Evolutionary conservation across 345 rosid genomes (phyloP), one percentile per base, ranked within the genome.

Genomic region (Euphorbia lathyris): DNA sequence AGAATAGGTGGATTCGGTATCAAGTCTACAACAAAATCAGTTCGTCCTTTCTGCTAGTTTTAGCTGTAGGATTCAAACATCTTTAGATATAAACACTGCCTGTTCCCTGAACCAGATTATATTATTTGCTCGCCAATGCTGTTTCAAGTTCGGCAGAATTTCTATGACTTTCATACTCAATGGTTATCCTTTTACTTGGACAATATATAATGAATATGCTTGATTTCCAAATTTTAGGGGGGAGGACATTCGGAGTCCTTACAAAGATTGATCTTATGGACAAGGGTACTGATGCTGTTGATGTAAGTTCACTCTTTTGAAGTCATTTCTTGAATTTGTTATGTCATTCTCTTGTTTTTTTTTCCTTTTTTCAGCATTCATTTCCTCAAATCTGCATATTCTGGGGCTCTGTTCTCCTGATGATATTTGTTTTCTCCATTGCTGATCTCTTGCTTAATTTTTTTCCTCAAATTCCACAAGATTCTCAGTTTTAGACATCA

Each of bases 261-360:
- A 92, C 96, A 40, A 92, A 92, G 82, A 87, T 92, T 79, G 96
- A 90, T 82, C 93, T 92, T 70, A 92, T 92, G 98, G 98, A 92
- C 86, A 78, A 90, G 79, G 98, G 98, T 70, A 92, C 98, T 43
- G 78, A 92, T 85, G 96, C 98, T 45, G 97, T 87, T 74, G 98
- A 91, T 51, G 97, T 94, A 82, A 91, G 98, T 84, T 62, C 79
- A n/a, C 12, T 65, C 57, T 63, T 26, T 36, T 45, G 26, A 32
- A 26, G 48, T 60, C 14, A 13, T 55, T 60, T 32, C 47, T 14
- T 69, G 36, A 22, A 57, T 68, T 69, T 58, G 48, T 50, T 63
- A 45, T 22, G 60, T 38, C 45, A 55, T 68, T 58, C 11, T 48
- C 10, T 25, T n/a, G n/a, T 2, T 55, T 36, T 14, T 45, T 45